phyloP scores from a whole-genome alignment of 1,284 basidiomycete species.

The Serendipita sp. region DNA sequence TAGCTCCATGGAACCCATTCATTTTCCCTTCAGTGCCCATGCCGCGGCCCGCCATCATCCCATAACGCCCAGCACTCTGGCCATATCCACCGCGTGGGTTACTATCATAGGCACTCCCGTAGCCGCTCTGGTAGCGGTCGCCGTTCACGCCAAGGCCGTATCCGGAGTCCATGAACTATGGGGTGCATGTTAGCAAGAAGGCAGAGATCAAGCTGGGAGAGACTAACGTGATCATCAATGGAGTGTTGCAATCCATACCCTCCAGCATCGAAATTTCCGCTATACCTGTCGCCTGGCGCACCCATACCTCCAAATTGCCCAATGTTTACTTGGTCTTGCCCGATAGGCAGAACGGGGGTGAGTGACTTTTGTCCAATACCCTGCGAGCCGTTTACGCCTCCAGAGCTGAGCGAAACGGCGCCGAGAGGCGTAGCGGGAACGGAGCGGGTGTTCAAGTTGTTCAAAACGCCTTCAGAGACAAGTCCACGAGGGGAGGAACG shows the following conservation, averaged over 20 bases:
- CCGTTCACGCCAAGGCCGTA: not conserved
- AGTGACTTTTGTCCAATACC: slow-evolving; percentile 49
- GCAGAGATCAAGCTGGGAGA: not conserved
- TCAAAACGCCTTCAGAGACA: not conserved
- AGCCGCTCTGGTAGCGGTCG: slow-evolving; percentile 1
- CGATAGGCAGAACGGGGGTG: slow-evolving; percentile 41
- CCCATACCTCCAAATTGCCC: not conserved
- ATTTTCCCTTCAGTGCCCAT: slow-evolving; percentile 53
- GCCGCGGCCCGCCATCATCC: slow-evolving; percentile 21
- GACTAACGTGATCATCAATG: slow-evolving; percentile 3
- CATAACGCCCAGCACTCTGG: slow-evolving; percentile 23
- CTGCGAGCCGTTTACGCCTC: slow-evolving; percentile 29
- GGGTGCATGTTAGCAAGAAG: not conserved
- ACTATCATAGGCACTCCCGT: not conserved
- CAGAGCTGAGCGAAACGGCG: slow-evolving; percentile 19
- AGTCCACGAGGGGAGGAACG: slow-evolving; percentile 54
- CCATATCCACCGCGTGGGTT: slow-evolving; percentile 57
- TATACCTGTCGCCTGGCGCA: not conserved
- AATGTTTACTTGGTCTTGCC: not conserved
- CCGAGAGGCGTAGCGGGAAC: slow-evolving; percentile 61
- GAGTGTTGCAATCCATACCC: not conserved
- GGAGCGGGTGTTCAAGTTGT: slow-evolving; percentile 42
- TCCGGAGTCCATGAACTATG: not conserved
- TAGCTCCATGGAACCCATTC: slow-evolving; percentile 68
- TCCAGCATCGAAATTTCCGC: slow-evolving; percentile 2